Evolutionary conservation across 371 early-diverging fungal genomes (phyloP), one percentile per base, ranked within the genome.

Genomic region (Sporodiniella umbellata): DNA sequence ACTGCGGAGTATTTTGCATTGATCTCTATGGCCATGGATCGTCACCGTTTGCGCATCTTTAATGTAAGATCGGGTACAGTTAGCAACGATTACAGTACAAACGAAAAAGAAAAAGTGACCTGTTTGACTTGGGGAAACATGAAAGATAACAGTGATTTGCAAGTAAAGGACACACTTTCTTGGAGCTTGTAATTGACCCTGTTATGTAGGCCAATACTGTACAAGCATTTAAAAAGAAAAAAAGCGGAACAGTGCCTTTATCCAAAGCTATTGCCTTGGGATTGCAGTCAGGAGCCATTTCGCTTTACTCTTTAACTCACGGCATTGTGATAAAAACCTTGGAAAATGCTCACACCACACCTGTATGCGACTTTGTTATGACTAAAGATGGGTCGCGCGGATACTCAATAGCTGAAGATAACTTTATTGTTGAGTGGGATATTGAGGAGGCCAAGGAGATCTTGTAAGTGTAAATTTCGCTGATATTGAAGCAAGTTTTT

Each of bases 351-450:
- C 88, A 89, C 60, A 79, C 83, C n/a, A 72, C 74, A 39, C 70
- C 83, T 18, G 79, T 91, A 14, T 72, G 75, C 22, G 89, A 87
- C 60, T 84, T 91, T 56, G 76, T 77, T 14, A 78, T 90, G 58
- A 75, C 74, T 17, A 71, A 65, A 42, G 77, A 75, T 45, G 82
- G 82, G 15, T 69, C 67, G 11, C 67, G 68, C 30, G 89, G 82
- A 17, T 89, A 77, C 54, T 88, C 89, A 11, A 70, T 80, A 24
- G 78, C 79, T 26, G 80, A 82, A 48, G 89, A 90, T 54, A 80
- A 80, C 28, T 50, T 72, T 42, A 70, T 88, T 56, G 79, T 87
- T 15, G 88, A 85, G 60, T 90, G 89, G 89, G 81, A 89, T 57
- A 68, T 89, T 48, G 68, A 68, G 37, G 79, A 78, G 49, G 82